These are phyloP conservation scores for Claviceps sp. DNA, from an alignment of 2,329 filamentous ascomycete species.

Conservation along the genomic window DNA sequence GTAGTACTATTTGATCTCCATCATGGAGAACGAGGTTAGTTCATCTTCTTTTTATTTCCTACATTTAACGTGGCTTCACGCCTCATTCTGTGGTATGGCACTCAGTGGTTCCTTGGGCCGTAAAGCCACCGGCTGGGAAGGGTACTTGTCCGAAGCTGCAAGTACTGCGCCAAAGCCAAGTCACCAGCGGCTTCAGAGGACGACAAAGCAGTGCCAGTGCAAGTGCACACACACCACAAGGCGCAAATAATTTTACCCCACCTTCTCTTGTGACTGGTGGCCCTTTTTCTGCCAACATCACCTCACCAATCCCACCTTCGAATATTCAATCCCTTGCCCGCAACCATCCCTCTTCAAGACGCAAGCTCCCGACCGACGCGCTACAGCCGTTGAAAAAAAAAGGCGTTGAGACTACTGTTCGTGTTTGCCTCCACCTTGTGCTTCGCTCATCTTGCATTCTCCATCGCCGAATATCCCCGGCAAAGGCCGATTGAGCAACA, in stretches of 20 bases:
- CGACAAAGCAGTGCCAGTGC: not conserved
- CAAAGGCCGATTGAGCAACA: not conserved
- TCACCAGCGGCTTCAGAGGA: not conserved
- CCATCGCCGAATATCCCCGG: not conserved
- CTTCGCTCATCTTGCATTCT: not conserved
- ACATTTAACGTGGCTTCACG: not conserved
- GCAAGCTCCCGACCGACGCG: not conserved
- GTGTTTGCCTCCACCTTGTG: not conserved
- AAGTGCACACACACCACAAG: not conserved
- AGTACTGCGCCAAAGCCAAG: not conserved
- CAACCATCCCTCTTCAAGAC: not conserved
- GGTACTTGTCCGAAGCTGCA: not conserved
- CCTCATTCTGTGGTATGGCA: not conserved
- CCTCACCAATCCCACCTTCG: not conserved
- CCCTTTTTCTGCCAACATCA: constrained; percentile 2
- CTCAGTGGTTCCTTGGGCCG: not conserved
- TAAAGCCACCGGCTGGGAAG: not conserved
- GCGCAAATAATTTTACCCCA: constrained; percentile 8
- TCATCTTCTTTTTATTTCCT: not conserved
- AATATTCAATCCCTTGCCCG: not conserved
- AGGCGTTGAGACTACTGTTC: constrained; percentile 1
- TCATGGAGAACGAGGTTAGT: constrained; percentile 13
- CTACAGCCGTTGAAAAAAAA: not conserved
- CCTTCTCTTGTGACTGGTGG: constrained; percentile 6
- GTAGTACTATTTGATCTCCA: constrained; percentile 1